phyloP scores from a whole-genome alignment of 2,329 filamentous ascomycete genomes.

The Fusarium equiseti region DNA sequence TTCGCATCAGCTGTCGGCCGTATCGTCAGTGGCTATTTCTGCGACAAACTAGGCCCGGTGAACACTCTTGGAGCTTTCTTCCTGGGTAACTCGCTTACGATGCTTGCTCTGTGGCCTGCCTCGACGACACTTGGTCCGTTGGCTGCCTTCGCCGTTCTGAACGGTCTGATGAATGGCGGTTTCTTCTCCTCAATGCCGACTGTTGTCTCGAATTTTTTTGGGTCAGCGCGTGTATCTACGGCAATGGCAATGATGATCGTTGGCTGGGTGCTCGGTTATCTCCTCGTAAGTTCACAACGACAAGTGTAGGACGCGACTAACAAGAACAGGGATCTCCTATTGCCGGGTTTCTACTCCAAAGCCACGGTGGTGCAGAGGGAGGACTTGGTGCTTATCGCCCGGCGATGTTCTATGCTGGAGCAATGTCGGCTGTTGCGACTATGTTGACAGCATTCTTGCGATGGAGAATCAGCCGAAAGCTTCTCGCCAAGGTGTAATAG shows the following conservation, averaged over 20 bases:
- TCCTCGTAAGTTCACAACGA: constrained; percentile 60
- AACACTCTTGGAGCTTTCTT: constrained; percentile 67
- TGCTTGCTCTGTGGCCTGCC: constrained; percentile 72
- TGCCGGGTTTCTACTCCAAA: constrained; percentile 69
- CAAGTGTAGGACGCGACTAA: background rate
- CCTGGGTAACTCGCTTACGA: constrained; percentile 66
- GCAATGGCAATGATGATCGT: constrained; percentile 73
- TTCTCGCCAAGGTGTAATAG: constrained; percentile 1
- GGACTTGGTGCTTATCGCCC: constrained; percentile 67
- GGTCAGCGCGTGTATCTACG: constrained; percentile 64
- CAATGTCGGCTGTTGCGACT: constrained; percentile 19
- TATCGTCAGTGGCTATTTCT: constrained; percentile 64
- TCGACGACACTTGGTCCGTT: constrained; percentile 66
- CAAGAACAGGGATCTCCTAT: constrained; percentile 65
- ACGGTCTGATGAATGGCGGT: constrained; percentile 70
- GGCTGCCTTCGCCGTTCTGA: constrained; percentile 68
- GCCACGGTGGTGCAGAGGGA: constrained; percentile 63
- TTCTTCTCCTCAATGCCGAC: constrained; percentile 75
- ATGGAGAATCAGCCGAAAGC: constrained; percentile 25
- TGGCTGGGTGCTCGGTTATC: constrained; percentile 71
- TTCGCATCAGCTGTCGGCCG: constrained; percentile 70
- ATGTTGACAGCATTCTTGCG: constrained; percentile 12
- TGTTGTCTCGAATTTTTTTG: constrained; percentile 70
- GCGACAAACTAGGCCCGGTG: constrained; percentile 66
- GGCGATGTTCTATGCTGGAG: constrained; percentile 72